Evolutionary conservation across 306 rosid genomes (phyloP).

Genomic region (Quillaja saponaria): DNA sequence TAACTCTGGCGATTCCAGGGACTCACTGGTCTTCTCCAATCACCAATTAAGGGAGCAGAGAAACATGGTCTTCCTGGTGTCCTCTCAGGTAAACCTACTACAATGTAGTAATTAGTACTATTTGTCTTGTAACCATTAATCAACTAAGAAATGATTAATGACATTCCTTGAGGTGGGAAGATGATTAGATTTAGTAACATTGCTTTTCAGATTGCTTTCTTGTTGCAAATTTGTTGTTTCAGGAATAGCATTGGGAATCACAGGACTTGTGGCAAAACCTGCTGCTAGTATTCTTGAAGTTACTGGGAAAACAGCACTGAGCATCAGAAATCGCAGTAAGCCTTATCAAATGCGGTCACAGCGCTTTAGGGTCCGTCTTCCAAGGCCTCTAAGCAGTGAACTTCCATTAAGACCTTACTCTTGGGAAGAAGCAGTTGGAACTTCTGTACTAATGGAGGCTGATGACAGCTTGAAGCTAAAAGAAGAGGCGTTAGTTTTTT

Average conservation of each 20-base stretch:
- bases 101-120: slow-evolving; percentile 22
- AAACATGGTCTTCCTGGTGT: slow-evolving; percentile 99
- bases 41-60: slow-evolving; percentile 91
- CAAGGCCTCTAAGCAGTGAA: slow-evolving; percentile 64
- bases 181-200: slow-evolving; percentile 6
- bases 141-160: slow-evolving; percentile 1
- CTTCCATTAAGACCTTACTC: slow-evolving; percentile 74
- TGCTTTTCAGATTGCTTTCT: slow-evolving; percentile 21
- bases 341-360: slow-evolving; percentile 59
- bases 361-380: slow-evolving; percentile 68
- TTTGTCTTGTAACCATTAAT: slow-evolving; percentile 9
- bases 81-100: slow-evolving; percentile 61
- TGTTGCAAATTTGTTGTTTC: slow-evolving; percentile 31
- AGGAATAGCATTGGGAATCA: slow-evolving; percentile 90
- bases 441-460: slow-evolving; percentile 64
- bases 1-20: slow-evolving; percentile 57
- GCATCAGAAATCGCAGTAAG: slow-evolving; percentile 89
- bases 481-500: slow-evolving; percentile 65
- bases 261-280: slow-evolving; percentile 92
- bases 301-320: slow-evolving; percentile 87
- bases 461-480: slow-evolving; percentile 62
- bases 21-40: slow-evolving; percentile 96
- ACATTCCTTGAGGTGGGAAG: neutral
- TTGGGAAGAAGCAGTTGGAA: slow-evolving; percentile 91
- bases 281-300: slow-evolving; percentile 97